Conservation (phyloP, 1,284 basidiomycete genomes). For the Cutaneotrichosporon cavernicola region DNA sequence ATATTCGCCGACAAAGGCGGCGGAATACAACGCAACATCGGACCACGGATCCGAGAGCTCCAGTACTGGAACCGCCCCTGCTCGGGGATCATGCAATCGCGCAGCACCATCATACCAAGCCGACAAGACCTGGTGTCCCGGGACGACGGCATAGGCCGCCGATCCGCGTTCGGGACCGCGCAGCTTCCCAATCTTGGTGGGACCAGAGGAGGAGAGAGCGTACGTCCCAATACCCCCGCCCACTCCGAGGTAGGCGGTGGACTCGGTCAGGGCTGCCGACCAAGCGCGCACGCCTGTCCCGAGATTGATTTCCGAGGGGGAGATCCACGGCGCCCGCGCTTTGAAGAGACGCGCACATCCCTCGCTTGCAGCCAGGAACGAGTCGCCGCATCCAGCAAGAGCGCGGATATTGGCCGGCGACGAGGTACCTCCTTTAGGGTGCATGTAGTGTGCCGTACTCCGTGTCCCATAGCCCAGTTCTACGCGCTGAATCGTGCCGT, state of each 20-base stretch:
- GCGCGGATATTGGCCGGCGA: slow-evolving; percentile 18
- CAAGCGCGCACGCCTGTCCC: slow-evolving; percentile 33
- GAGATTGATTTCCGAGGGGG: slow-evolving; percentile 30
- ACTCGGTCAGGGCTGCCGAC: slow-evolving; percentile 33
- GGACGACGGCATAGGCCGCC: slow-evolving; percentile 20
- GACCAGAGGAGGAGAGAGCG: neutral
- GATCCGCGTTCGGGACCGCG: slow-evolving; percentile 7
- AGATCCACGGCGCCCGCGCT: slow-evolving; percentile 40
- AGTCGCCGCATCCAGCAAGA: slow-evolving; percentile 16
- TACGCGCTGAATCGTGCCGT: slow-evolving; percentile 42
- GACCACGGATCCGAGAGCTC: slow-evolving; percentile 45
- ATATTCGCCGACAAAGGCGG: slow-evolving; percentile 39
- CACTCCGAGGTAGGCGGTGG: slow-evolving; percentile 17
- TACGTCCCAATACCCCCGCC: slow-evolving; percentile 16
- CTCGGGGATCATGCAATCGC: slow-evolving; percentile 49
- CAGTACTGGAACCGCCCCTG: slow-evolving; percentile 24
- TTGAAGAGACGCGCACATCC: slow-evolving; percentile 32
- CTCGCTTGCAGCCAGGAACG: slow-evolving; percentile 32
- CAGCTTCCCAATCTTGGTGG: neutral
- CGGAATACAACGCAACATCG: slow-evolving; percentile 49
- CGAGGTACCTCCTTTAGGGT: slow-evolving; percentile 16
- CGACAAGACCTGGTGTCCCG: slow-evolving; percentile 28
- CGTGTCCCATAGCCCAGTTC: slow-evolving; percentile 4
- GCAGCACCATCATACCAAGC: slow-evolving; percentile 52
- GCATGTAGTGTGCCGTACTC: slow-evolving; percentile 23